These are phyloP conservation scores for Penicillium canariense DNA, from an alignment of 495 filamentous ascomycete genomes.

Conservation along the genomic window DNA sequence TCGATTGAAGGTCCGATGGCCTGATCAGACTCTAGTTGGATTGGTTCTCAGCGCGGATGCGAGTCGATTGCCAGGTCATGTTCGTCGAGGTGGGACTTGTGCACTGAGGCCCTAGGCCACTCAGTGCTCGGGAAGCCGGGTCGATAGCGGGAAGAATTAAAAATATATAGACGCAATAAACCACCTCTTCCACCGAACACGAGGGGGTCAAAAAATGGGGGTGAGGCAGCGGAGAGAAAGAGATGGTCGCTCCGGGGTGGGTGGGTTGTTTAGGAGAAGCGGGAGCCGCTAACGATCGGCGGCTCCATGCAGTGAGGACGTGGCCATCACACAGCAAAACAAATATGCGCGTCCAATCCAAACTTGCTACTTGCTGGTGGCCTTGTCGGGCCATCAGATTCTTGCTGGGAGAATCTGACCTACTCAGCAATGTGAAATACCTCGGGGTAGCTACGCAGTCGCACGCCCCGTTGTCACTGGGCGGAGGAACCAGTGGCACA, in stretches of 20 bases:
- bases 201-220: neutral
- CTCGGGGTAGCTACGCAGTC: constrained; percentile 18
- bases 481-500: constrained; percentile 11
- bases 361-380: neutral
- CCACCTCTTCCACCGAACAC: neutral
- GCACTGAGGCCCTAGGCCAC: constrained; percentile 40
- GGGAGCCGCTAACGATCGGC: constrained; percentile 34
- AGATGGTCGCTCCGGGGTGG: constrained; percentile 14
- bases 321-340: constrained; percentile 29
- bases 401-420: constrained; percentile 1
- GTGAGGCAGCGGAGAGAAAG: constrained; percentile 9
- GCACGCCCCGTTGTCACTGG: constrained; percentile 4
- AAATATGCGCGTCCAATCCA: constrained; percentile 9
- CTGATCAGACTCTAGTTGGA: constrained; percentile 15
- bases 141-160: neutral
- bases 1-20: neutral
- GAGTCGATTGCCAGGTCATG: constrained; percentile 34
- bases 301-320: constrained; percentile 28
- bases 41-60: constrained; percentile 19
- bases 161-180: neutral
- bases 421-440: constrained; percentile 11
- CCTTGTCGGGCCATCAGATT: neutral
- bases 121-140: constrained; percentile 33
- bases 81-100: constrained; percentile 31
- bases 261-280: constrained; percentile 27